phyloP scores from a whole-genome alignment of 768 basidiomycete species.

The Mycena albidolilacea region DNA sequence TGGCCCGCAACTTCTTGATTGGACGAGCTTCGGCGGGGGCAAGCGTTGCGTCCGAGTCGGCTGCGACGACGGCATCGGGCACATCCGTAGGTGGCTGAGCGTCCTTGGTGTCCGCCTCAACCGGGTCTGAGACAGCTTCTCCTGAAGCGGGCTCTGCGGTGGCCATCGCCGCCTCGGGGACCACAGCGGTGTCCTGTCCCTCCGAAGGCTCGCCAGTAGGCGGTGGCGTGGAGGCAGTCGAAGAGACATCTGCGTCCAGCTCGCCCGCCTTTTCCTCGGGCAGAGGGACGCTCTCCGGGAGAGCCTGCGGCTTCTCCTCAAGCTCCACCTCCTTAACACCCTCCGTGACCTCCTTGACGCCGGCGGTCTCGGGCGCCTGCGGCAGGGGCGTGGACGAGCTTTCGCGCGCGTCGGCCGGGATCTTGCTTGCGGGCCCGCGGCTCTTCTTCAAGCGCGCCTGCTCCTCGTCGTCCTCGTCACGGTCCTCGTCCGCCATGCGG shows the following conservation, averaged over 20 bases:
- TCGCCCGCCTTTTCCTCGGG: slow-evolving; percentile 58
- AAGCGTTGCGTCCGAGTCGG: neutral
- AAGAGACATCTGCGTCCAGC: slow-evolving; percentile 50
- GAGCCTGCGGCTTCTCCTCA: slow-evolving; percentile 54
- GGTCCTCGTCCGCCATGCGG: slow-evolving; percentile 66
- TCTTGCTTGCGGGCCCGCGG: slow-evolving; percentile 58
- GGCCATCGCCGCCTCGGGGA: neutral
- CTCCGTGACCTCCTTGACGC: slow-evolving; percentile 79
- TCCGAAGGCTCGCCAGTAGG: slow-evolving; percentile 33
- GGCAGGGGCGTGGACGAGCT: slow-evolving; percentile 48
- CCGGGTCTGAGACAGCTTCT: slow-evolving; percentile 18
- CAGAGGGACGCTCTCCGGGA: slow-evolving; percentile 56
- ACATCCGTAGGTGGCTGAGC: slow-evolving; percentile 6
- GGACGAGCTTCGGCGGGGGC: slow-evolving; percentile 13
- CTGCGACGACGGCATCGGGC: neutral
- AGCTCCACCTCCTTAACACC: slow-evolving; percentile 81
- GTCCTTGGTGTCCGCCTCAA: slow-evolving; percentile 8
- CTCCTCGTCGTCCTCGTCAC: slow-evolving; percentile 57
- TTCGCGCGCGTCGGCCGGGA: slow-evolving; percentile 44
- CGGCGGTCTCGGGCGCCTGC: slow-evolving; percentile 58
- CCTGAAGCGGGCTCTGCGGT: slow-evolving; percentile 3
- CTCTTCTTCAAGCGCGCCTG: slow-evolving; percentile 60
- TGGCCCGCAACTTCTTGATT: slow-evolving; percentile 31
- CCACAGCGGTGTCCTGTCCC: slow-evolving; percentile 10
- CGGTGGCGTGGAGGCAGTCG: slow-evolving; percentile 42